Conservation (phyloP, 192 early-diverging fungal genomes). For the Linnemannia elongata region DNA sequence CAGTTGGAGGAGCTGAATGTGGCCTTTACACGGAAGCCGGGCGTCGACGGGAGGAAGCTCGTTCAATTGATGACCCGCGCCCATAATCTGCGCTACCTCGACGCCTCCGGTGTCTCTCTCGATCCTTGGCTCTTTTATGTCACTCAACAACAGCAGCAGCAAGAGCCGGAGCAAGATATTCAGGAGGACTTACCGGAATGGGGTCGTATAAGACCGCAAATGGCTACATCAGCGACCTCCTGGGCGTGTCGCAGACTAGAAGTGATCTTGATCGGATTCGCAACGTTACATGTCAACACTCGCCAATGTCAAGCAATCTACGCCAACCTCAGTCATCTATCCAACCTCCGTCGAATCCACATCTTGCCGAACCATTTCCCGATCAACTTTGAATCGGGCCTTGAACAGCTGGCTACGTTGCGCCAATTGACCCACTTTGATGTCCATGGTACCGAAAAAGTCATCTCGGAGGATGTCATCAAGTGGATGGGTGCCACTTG, state of each 20-base stretch:
- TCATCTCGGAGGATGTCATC: conserved; percentile 12
- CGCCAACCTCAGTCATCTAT: neutral
- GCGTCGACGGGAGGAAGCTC: neutral
- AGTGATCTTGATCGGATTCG: conserved; percentile 8
- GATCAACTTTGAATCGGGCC: conserved; percentile 5
- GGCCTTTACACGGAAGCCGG: conserved; percentile 13
- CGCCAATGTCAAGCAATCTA: conserved; percentile 2
- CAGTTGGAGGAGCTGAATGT: conserved; percentile 19
- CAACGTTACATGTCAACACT: neutral
- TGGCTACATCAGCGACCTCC: neutral
- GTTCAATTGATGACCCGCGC: conserved; percentile 10
- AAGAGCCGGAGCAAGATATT: neutral
- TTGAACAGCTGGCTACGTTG: neutral
- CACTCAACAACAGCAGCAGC: neutral
- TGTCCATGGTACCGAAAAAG: neutral
- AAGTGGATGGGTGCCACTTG: conserved; percentile 20
- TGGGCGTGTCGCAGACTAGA: conserved; percentile 13
- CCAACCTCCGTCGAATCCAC: neutral
- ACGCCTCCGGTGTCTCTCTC: conserved; percentile 9
- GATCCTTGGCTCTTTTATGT: conserved; percentile 5
- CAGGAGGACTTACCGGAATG: neutral
- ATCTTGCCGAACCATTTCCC: conserved; percentile 24
- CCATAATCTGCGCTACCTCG: neutral
- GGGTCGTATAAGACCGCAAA: neutral
- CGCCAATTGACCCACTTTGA: conserved; percentile 1